Evolutionary conservation across 192 early-diverging fungal genomes (phyloP), one percentile per base, ranked within the genome.

Genomic region (Umbelopsis vinacea): DNA sequence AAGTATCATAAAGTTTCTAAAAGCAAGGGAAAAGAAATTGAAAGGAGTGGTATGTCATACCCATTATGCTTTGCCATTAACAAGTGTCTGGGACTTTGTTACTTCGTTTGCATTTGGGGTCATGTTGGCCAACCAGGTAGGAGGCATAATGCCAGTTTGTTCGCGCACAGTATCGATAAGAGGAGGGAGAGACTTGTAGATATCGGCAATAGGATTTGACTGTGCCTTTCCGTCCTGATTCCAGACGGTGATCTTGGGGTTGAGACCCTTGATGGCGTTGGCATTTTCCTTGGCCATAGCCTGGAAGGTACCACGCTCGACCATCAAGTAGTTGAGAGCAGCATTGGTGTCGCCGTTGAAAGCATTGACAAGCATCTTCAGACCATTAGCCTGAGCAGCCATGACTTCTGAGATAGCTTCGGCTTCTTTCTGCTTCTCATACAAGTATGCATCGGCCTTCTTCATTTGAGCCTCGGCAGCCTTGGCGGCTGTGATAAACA

Each of bases 161-260:
- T 84, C 83, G 48, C 85, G 76, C 21, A 84, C 74, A 2, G 80
- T 80, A 17, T 63, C 52, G 48, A 84, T 63, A 38, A 85, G 66
- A 68, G 83, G 83, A 2, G 82, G 75, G 9, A 84, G 70, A 29
- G 71, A 71, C 45, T 85, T 68, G 35, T 79, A 82, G 14, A 84
- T 82, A 46, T 85, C 80, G 38, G 75, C 43, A 43, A 84, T 75
- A n/a, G 75, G 52, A 47, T 81, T 77, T 29, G 68, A 63, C 38
- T 80, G 71, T 52, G 70, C 73, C 11, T 43, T 50, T 15, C 52
- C 54, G 5, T 45, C 70, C 8, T 52, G 46, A 73, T 84, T 86
- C 85, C 85, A 86, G 6, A 86, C 76, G 17, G 76, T 79, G 66
- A 86, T 84, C 73, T 86, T 86, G 53, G 85, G 85, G 21, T 86